phyloP scores from a whole-genome alignment of 768 basidiomycete genomes.

The Rhizopogon roseolus region DNA sequence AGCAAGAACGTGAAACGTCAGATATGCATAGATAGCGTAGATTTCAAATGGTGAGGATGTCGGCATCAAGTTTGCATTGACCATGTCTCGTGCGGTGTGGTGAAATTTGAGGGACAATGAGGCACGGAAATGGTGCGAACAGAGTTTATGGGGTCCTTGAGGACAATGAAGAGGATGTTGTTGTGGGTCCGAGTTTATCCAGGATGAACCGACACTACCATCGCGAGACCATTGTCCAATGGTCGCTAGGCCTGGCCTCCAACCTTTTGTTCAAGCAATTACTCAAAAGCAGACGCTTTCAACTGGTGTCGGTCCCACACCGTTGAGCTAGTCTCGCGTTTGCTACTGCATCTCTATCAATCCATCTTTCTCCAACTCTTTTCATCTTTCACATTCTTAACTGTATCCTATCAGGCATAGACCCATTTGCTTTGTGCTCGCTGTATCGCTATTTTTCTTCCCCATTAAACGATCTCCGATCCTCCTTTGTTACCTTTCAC shows the following conservation, averaged over 20 bases:
- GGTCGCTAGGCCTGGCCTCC: background rate
- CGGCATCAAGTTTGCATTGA: background rate
- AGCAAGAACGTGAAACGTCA: background rate
- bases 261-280: constrained; percentile 8
- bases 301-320: background rate
- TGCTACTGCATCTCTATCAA: background rate
- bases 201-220: background rate
- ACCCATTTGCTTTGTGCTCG: background rate
- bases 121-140: background rate
- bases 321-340: constrained; percentile 18
- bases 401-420: background rate
- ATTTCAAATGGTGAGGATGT: too few relatives aligned
- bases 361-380: background rate
- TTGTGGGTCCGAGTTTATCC: constrained; percentile 14
- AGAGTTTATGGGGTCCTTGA: constrained; percentile 8
- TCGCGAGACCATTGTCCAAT: constrained; percentile 20
- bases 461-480: background rate
- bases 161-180: constrained; percentile 14
- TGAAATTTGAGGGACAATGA: constrained; percentile 5
- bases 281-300: constrained; percentile 9
- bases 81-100: background rate
- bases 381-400: background rate
- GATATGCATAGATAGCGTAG: too few relatives aligned
- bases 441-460: constrained; percentile 4
- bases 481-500: constrained; percentile 3